Evolutionary conservation across 371 early-diverging fungal genomes (phyloP).

Genomic region (Dinochytrium kinnereticum): DNA sequence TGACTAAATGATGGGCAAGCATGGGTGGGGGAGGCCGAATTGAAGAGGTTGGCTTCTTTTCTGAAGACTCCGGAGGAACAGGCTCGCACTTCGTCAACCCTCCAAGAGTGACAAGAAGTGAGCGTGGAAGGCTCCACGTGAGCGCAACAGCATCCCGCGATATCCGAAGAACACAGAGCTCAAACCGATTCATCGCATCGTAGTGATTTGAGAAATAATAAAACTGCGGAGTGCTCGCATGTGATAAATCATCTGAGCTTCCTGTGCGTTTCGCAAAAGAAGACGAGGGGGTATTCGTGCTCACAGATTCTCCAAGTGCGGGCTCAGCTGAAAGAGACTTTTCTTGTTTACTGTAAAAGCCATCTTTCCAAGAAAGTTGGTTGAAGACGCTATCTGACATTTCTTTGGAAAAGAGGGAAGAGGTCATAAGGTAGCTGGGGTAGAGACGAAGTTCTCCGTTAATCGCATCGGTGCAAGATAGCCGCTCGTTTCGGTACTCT

Average conservation of each 20-base stretch:
- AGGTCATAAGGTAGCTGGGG: constrained; percentile 2
- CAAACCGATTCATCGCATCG: constrained; percentile 16
- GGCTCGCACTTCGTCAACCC: background rate
- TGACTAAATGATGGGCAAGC: background rate
- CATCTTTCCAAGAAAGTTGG: too few species aligned
- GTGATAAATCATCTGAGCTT: background rate
- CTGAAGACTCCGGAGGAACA: background rate
- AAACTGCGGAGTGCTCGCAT: background rate
- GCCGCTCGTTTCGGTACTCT: constrained; percentile 16
- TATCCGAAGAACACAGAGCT: constrained; percentile 5
- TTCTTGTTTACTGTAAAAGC: too few species aligned
- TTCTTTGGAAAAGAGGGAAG: background rate
- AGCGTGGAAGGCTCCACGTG: constrained; percentile 18
- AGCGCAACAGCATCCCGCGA: background rate
- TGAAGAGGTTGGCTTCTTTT: background rate
- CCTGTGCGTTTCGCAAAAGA: background rate
- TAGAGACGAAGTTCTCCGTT: constrained; percentile 18
- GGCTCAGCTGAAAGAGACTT: too few species aligned
- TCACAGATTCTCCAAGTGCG: background rate
- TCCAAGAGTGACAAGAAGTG: constrained; percentile 11
- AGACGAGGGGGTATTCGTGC: background rate
- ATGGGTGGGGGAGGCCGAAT: constrained; percentile 7
- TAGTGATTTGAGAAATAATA: constrained; percentile 25
- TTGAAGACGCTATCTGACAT: background rate
- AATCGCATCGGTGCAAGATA: background rate